Conservation (phyloP, 208 protist genomes). For the Leishmania tarentolae region DNA sequence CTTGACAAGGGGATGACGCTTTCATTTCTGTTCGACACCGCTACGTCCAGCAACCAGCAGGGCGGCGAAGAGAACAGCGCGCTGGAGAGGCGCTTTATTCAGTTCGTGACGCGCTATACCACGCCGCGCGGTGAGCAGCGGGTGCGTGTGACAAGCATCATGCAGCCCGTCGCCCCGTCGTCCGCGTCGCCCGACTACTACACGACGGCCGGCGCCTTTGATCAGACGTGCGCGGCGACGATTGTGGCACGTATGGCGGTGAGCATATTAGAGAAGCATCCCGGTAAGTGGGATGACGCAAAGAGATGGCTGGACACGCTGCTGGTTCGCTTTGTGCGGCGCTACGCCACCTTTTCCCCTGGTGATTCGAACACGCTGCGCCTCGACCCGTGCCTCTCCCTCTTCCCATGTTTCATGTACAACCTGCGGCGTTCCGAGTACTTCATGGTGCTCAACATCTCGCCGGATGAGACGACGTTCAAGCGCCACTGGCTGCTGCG, state of each 20-base stretch:
- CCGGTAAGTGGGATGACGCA: slow-evolving; percentile 88
- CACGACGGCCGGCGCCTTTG: slow-evolving; percentile 81
- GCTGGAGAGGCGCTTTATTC: slow-evolving; percentile 75
- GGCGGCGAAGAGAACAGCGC: slow-evolving; percentile 5
- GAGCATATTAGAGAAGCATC: slow-evolving; percentile 66
- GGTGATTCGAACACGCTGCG: slow-evolving; percentile 88
- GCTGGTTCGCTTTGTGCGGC: slow-evolving; percentile 96
- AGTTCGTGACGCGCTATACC: slow-evolving; percentile 96
- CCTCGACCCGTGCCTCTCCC: slow-evolving; percentile 89
- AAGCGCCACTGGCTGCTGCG: slow-evolving; percentile 96
- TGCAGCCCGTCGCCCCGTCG: slow-evolving; percentile 63
- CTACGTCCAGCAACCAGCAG: slow-evolving; percentile 42
- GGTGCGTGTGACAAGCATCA: slow-evolving; percentile 89
- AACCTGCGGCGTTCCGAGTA: slow-evolving; percentile 98
- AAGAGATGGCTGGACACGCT: slow-evolving; percentile 98
- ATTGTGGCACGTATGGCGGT: slow-evolving; percentile 81
- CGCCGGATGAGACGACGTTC: slow-evolving; percentile 98
- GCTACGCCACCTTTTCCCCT: slow-evolving; percentile 93
- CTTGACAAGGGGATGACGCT: slow-evolving; percentile 67
- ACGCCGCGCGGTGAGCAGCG: slow-evolving; percentile 74
- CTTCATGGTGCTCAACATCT: slow-evolving; percentile 97
- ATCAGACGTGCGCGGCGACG: slow-evolving; percentile 93
- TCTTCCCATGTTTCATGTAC: slow-evolving; percentile 99
- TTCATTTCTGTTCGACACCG: slow-evolving; percentile 81
- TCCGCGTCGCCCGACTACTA: slow-evolving; percentile 51